Base-by-base conservation (phyloP, 2,329 filamentous ascomycete species). In the Tympanopsis confertula region DNA sequence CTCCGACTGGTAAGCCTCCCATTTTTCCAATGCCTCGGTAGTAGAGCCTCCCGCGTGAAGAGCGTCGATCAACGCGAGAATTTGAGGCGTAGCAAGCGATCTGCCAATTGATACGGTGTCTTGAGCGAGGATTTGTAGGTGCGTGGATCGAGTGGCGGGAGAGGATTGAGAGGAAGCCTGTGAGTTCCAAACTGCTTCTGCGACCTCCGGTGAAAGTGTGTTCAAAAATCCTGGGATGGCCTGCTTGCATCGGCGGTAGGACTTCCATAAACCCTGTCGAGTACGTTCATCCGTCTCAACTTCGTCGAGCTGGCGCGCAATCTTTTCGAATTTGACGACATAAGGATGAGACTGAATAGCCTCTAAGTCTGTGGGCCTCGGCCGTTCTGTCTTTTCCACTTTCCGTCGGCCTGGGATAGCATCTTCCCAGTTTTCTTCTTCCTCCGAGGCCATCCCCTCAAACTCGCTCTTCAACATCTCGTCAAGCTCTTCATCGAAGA, bases 201-300 rank as follows among this genome's bases (percentile, higher is more conserved):
- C n/a, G n/a, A n/a, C n/a, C n/a, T n/a, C n/a, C n/a, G n/a, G n/a
- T n/a, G n/a, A n/a, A n/a, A n/a, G n/a, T n/a, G 57, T 52, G 18
- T 56, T 40, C 12, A 63, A 42, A 42, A 68, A 68, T 1, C 47
- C 54, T 1, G 63, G 57, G 26, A 66, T 47, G 4, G 54, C 46
- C 39, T 63, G 59, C 47, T 64, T 66, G 47, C 63, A 68, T 18
- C 63, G 55, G 26, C 59, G 54, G 44, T 68, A 68, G 48, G 58
- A 63, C 45, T 57, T 62, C 65, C 65, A 68, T 18, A 66, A 44
- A 24, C 58, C 54, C 28, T 57, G 53, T 24, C 48, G 47, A 18
- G 49, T 41, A 19, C 51, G 45, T 18, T 54, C 50, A 33, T 58
- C 48, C 3, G 47, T 44, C 3, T 44, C 39, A 28, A 57, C 52